Evolutionary conservation across 1,284 basidiomycete genomes (phyloP).

Genomic region (Puccinia coronata): DNA sequence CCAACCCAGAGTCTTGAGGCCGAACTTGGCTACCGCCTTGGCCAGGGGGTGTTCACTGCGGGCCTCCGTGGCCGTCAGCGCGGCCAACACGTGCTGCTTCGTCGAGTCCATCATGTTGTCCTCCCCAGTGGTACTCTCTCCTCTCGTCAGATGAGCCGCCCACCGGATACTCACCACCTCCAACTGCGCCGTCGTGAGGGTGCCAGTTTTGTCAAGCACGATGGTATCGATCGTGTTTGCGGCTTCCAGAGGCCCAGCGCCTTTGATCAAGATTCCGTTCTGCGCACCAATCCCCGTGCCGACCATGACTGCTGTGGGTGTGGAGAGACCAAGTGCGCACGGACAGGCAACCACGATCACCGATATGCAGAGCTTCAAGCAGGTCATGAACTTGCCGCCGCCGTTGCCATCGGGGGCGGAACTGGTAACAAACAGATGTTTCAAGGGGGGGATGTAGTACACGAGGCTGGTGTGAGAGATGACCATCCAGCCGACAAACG

Average conservation of each 20-base stretch:
- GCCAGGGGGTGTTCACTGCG: conserved; percentile 95
- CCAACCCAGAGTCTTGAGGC: conserved; percentile 68
- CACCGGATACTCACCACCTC: conserved; percentile 74
- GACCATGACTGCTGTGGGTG: conserved; percentile 99
- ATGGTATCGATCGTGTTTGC: conserved; percentile 78
- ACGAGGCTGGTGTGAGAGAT: conserved; percentile 68
- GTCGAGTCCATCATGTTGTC: background rate
- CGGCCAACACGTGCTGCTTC: conserved; percentile 59
- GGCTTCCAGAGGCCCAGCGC: conserved; percentile 88
- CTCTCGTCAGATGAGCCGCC: conserved; percentile 63
- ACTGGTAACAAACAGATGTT: conserved; percentile 65
- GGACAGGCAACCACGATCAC: conserved; percentile 98
- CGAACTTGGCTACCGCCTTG: conserved; percentile 81
- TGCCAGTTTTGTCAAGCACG: conserved; percentile 96
- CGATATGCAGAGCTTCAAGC: conserved; percentile 94
- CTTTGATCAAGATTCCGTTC: conserved; percentile 98
- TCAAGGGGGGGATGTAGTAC: conserved; percentile 70
- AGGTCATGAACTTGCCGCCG: conserved; percentile 73
- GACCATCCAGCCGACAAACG: conserved; percentile 82
- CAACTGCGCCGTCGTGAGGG: conserved; percentile 84
- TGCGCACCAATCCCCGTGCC: conserved; percentile 95
- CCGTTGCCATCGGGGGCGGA: conserved; percentile 12
- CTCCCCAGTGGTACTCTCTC: background rate
- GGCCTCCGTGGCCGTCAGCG: conserved; percentile 82
- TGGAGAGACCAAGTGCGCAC: conserved; percentile 92